Evolutionary conservation across 352 stramenopile genomes (phyloP), one percentile per base, ranked within the genome.

Genomic region (Phytophthora citrophthora): DNA sequence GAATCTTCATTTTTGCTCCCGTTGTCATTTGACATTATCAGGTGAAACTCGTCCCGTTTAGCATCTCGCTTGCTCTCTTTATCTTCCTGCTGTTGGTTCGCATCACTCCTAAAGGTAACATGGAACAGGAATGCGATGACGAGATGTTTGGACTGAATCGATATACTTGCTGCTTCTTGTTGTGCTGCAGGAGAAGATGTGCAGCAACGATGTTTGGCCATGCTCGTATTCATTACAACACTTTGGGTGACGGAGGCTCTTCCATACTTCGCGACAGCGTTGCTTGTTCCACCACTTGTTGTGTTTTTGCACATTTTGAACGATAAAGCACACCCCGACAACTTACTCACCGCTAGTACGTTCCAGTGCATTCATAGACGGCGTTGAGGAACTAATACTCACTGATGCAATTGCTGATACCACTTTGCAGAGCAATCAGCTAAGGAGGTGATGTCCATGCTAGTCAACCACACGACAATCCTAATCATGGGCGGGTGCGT

Each of bases 381-480:
- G 18, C 7, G 13, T 18, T 34, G 18, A 20, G 23, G 13, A 39
- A 29, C 13, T 40, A 43, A 51, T 61, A 27, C 18, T 64, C 31
- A 58, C 40, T 13, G 8, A 10, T 34, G 29, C 29, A 11, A 34
- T 34, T 34, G 2, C 29, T 34, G 29, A 34, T 68, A 12, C 13
- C 18, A 2, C 3, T 56, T 36, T 26, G 16, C 55, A 91, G 85
- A 92, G 48, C 60, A 89, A 72, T 83, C 89, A 0, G 87, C 91
- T 16, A 95, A 97, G 41, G 83, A 96, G 65, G 91, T 97, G 13
- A 95, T 91, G 84, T 91, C 88, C 0, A 65, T 84, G 66, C 72
- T 98, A 13, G 89, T 98, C 48, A 97, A 97, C 69, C 90, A 97
- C 77, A 97, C 91, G 24, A 97, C 92, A 15, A 91, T 98, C 40